Percentiles rank a stretch among this genome's conserved stretches.
Evolutionary conservation across 176 grass and related monocot genomes (phyloP).

Genomic region (Phoenix dactylifera): DNA sequence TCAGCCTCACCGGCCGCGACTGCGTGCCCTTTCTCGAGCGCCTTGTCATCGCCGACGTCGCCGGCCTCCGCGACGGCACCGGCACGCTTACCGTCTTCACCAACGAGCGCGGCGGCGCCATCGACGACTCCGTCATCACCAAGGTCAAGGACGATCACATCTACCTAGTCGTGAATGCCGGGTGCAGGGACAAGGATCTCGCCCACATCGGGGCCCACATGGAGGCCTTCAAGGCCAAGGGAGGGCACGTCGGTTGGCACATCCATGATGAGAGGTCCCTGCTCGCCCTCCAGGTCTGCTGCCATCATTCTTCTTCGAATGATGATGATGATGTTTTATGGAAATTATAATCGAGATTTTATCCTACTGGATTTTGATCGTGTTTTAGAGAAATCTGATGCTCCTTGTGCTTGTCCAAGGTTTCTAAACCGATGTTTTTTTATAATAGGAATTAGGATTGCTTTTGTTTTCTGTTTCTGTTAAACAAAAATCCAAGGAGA

Average conservation of each 20-base stretch:
- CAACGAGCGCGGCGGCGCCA: constrained; percentile 76
- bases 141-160: constrained; percentile 76
- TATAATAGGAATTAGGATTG: too few relatives aligned
- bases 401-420: too few relatives aligned
- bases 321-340: too few relatives aligned
- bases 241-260: constrained; percentile 73
- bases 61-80: constrained; percentile 48
- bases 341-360: too few relatives aligned
- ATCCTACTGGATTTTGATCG: too few relatives aligned
- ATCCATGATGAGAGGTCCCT: constrained; percentile 91
- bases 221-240: constrained; percentile 75
- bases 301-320: too few relatives aligned
- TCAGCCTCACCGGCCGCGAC: constrained; percentile 55
- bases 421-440: too few relatives aligned
- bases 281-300: constrained; percentile 69
- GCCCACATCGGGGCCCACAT: constrained; percentile 79
- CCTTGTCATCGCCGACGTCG: constrained; percentile 82
- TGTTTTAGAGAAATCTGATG: too few relatives aligned
- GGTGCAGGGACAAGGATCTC: constrained; percentile 90
- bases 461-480: too few relatives aligned
- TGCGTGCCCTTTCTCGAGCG: constrained; percentile 71
- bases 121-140: constrained; percentile 73
- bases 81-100: constrained; percentile 84
- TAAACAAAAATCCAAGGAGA: too few relatives aligned
- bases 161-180: constrained; percentile 94